phyloP scores from a whole-genome alignment of 2,329 filamentous ascomycete species.

The Dissoconium aciculare region DNA sequence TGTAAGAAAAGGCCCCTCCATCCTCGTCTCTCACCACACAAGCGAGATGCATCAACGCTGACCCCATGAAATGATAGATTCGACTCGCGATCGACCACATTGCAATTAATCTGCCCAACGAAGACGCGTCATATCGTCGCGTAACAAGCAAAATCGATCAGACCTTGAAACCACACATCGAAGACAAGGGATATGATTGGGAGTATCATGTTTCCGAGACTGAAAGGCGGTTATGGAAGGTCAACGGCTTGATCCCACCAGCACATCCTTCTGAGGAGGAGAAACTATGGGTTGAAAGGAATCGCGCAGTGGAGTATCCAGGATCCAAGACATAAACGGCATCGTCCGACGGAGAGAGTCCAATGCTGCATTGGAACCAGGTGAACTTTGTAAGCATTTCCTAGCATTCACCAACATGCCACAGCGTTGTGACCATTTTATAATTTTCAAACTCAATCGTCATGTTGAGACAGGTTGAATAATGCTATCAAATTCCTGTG shows the following conservation, averaged over 20 bases:
- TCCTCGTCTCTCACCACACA: too few relatives aligned
- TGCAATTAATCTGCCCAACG: not conserved
- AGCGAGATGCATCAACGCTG: not conserved
- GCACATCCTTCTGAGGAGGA: not conserved
- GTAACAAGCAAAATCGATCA: not conserved
- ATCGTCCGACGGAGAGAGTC: not conserved
- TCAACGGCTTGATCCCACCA: not conserved
- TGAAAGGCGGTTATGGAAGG: not conserved
- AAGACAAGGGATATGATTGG: not conserved
- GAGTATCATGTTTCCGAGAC: not conserved
- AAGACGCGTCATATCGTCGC: not conserved
- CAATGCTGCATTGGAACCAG: too few relatives aligned
- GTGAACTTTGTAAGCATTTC: too few relatives aligned
- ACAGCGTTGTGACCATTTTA: too few relatives aligned
- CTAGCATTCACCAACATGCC: too few relatives aligned
- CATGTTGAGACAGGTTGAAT: too few relatives aligned
- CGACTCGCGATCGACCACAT: not conserved
- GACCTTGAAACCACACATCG: not conserved
- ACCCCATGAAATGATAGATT: not conserved
- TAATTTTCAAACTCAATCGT: too few relatives aligned
- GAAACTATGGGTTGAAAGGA: not conserved
- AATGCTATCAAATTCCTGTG: too few relatives aligned
- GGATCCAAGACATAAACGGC: not conserved
- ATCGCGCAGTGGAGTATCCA: not conserved
- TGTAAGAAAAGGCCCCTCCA: too few relatives aligned